Evolutionary conservation across 768 basidiomycete genomes (phyloP).

Genomic region (Favolaschia claudopus): DNA sequence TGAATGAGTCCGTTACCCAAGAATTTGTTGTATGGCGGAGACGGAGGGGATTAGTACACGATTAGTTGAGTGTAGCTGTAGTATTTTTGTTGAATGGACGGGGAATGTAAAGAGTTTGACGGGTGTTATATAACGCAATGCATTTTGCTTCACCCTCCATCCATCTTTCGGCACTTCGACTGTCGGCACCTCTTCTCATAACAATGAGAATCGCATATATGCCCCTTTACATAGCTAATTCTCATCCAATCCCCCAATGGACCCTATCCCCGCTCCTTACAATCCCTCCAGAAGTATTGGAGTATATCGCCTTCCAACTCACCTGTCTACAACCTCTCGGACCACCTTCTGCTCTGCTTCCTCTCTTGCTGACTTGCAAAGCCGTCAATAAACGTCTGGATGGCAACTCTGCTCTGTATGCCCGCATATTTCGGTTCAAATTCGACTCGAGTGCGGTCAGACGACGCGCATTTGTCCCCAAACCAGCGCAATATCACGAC

Average conservation of each 20-base stretch:
- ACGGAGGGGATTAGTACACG: neutral
- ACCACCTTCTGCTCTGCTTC: constrained; percentile 54
- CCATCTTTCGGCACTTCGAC: constrained; percentile 1
- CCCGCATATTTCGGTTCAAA: constrained; percentile 58
- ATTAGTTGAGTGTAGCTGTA: neutral
- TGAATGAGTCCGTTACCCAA: neutral
- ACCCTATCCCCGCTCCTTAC: constrained; percentile 25
- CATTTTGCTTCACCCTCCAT: constrained; percentile 2
- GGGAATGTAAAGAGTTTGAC: too few species aligned
- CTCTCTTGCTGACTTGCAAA: constrained; percentile 56
- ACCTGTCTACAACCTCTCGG: constrained; percentile 48
- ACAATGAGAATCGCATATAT: too few species aligned
- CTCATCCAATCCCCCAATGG: constrained; percentile 1
- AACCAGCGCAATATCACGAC: constrained; percentile 37
- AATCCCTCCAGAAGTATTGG: constrained; percentile 56
- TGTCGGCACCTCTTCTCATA: constrained; percentile 23
- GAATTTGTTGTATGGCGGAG: neutral
- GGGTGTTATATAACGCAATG: too few species aligned
- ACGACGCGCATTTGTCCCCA: constrained; percentile 56
- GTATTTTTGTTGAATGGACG: too few species aligned
- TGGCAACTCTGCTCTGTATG: constrained; percentile 50
- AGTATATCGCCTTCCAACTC: constrained; percentile 59
- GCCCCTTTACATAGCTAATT: constrained; percentile 9
- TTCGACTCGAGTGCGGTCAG: constrained; percentile 63
- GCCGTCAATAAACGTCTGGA: constrained; percentile 47